phyloP scores from a whole-genome alignment of 1,284 basidiomycete genomes.

The Cutaneotrichosporon cyanovorans region DNA sequence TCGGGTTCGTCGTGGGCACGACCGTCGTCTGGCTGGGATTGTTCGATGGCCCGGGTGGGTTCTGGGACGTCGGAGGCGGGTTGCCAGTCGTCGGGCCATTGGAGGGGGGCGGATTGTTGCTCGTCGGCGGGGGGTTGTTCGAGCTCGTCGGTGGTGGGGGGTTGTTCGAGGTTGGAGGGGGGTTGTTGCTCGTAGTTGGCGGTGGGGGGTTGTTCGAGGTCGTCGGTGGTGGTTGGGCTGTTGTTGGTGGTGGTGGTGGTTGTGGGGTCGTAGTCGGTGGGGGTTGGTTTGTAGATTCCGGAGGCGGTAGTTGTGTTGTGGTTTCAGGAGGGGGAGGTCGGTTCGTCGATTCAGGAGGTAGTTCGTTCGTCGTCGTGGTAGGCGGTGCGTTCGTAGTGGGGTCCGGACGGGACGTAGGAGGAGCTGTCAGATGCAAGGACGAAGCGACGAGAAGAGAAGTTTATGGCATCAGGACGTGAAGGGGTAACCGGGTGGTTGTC shows the following conservation, averaged over 20 bases:
- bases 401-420: not conserved
- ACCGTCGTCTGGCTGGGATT: not conserved
- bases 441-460: not conserved
- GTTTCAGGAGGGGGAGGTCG: not conserved
- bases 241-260: not conserved
- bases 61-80: not conserved
- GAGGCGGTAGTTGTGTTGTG: not conserved
- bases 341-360: not conserved
- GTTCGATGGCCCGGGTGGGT: not conserved
- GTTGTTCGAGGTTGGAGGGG: not conserved
- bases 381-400: not conserved
- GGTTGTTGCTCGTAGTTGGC: not conserved
- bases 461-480: not conserved
- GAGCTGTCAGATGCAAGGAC: not conserved
- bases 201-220: not conserved
- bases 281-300: not conserved
- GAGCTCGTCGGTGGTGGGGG: slow-evolving; percentile 4
- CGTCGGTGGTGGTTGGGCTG: not conserved
- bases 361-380: not conserved
- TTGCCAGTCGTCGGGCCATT: not conserved
- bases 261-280: not conserved
- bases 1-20: not conserved
- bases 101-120: not conserved
- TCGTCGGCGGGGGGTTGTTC: not conserved
- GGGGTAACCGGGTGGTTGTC: too few relatives aligned